Evolutionary conservation across 2,329 filamentous ascomycete genomes (phyloP).

Genomic region (Botrytis elliptica): DNA sequence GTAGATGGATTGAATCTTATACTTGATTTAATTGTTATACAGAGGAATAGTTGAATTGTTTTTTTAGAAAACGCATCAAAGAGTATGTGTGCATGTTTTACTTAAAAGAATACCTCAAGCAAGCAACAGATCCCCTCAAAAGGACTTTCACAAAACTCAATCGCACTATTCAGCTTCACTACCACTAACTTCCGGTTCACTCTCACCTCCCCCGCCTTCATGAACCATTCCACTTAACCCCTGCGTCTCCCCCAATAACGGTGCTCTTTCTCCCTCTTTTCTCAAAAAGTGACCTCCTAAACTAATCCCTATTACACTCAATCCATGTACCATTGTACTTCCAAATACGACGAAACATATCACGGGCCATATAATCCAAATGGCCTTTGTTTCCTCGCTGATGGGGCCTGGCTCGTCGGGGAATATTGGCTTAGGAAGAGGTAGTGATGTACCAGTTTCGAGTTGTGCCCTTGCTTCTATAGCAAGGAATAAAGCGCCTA

Average conservation of each 20-base stretch:
- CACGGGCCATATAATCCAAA: constrained; percentile 52
- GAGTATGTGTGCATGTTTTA: background rate
- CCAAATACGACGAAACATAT: constrained; percentile 55
- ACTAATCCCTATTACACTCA: constrained; percentile 52
- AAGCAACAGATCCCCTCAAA: background rate
- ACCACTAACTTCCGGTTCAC: constrained; percentile 38
- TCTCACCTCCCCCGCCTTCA: constrained; percentile 40
- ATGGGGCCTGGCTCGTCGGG: constrained; percentile 35
- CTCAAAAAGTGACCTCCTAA: constrained; percentile 48
- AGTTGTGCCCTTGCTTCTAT: constrained; percentile 54
- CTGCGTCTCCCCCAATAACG: constrained; percentile 52
- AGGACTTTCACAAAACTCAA: background rate
- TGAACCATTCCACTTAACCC: constrained; percentile 51
- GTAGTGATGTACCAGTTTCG: constrained; percentile 48
- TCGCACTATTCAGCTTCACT: constrained; percentile 22
- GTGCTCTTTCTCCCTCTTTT: constrained; percentile 48
- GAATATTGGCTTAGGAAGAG: constrained; percentile 44
- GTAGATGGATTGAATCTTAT: background rate
- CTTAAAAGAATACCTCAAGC: background rate
- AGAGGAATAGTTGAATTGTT: background rate
- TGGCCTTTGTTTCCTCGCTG: constrained; percentile 40
- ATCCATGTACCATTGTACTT: constrained; percentile 53
- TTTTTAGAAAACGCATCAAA: background rate
- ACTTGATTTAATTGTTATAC: background rate
- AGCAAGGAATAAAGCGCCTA: constrained; percentile 55